Evolutionary conservation across 306 rosid genomes (phyloP).

Genomic region (Dicorynia guianensis): DNA sequence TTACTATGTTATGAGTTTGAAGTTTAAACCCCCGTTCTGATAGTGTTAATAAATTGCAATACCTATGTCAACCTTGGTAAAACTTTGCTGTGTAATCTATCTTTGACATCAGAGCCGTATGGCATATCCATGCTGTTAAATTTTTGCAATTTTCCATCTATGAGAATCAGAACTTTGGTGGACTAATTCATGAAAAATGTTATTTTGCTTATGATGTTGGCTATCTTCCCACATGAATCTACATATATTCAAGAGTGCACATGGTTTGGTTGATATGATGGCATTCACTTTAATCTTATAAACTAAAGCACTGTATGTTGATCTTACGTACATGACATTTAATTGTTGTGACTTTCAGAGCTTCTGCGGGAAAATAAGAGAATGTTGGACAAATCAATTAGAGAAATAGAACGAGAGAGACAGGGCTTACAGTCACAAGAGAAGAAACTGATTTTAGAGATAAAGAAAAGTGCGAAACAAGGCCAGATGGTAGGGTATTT

Average conservation of each 20-base stretch:
- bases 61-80: conserved; percentile 22
- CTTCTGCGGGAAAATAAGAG: conserved; percentile 98
- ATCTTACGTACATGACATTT: conserved; percentile 17
- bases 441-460: conserved; percentile 90
- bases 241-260: background rate
- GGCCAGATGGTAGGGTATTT: conserved; percentile 87
- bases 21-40: conserved; percentile 1
- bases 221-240: conserved; percentile 27
- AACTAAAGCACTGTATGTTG: conserved; percentile 7
- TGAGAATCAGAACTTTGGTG: conserved; percentile 20
- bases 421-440: conserved; percentile 87
- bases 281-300: background rate
- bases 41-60: conserved; percentile 19
- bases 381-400: conserved; percentile 93
- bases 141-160: background rate
- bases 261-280: background rate
- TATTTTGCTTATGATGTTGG: conserved; percentile 8
- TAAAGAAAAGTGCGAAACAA: conserved; percentile 98
- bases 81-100: background rate
- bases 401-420: conserved; percentile 98
- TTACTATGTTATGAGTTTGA: background rate
- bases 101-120: background rate
- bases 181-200: background rate
- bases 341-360: conserved; percentile 58
- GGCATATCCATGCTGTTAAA: background rate